Percentiles rank a stretch among this genome's conserved stretches.
These are phyloP conservation scores for Plasmodium coatneyi DNA, from an alignment of 169 alveolate species.

Conservation along the genomic window DNA sequence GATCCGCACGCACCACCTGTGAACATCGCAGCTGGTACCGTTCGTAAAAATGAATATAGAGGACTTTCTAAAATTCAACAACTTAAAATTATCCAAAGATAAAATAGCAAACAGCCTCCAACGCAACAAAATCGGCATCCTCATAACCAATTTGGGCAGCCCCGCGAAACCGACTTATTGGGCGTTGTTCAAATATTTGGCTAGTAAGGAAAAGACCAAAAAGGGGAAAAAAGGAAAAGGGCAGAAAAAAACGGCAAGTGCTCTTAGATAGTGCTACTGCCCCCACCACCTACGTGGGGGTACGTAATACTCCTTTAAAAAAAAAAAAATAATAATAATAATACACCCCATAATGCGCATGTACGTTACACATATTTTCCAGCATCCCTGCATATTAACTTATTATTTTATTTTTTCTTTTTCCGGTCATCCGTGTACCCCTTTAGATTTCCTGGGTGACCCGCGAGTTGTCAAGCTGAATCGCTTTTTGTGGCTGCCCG, in stretches of 20 bases:
- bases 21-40: neutral
- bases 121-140: conserved; percentile 62
- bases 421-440: neutral
- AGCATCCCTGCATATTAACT: neutral
- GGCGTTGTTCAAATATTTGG: conserved; percentile 54
- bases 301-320: neutral
- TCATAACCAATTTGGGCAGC: conserved; percentile 69
- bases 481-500: conserved; percentile 75
- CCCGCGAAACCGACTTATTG: conserved; percentile 68
- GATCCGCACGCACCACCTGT: neutral
- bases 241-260: neutral
- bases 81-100: conserved; percentile 54
- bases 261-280: neutral
- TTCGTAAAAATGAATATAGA: conserved; percentile 47
- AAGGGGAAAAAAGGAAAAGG: neutral
- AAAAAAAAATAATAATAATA: neutral
- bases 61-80: conserved; percentile 54
- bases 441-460: conserved; percentile 79
- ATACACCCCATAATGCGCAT: neutral
- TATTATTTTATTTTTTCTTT: conserved; percentile 12
- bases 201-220: conserved; percentile 39
- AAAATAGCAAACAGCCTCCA: conserved; percentile 31
- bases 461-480: conserved; percentile 78
- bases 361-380: neutral
- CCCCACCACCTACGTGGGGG: neutral